These are phyloP conservation scores for Candida endomychidarum DNA, from an alignment of 805 yeast genomes.

Conservation along the genomic window DNA sequence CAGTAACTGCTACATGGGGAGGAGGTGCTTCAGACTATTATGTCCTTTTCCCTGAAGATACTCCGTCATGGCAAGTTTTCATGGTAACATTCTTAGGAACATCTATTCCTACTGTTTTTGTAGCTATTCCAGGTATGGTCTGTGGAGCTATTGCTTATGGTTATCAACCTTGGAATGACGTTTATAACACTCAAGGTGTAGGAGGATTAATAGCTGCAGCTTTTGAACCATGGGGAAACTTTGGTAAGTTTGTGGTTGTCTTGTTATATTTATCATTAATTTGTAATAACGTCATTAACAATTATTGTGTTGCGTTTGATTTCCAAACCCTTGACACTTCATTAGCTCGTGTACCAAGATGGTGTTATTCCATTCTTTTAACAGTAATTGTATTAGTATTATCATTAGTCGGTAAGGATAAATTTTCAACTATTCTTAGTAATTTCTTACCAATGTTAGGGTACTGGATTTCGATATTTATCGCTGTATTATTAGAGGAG, in stretches of 20 bases:
- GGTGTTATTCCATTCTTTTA: constrained; percentile 36
- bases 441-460: constrained; percentile 90
- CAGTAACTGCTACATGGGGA: constrained; percentile 82
- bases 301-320: constrained; percentile 85
- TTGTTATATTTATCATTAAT: constrained; percentile 83
- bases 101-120: constrained; percentile 65
- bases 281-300: constrained; percentile 89
- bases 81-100: constrained; percentile 63
- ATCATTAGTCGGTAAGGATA: constrained; percentile 77
- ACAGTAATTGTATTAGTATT: constrained; percentile 43
- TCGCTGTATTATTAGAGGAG: constrained; percentile 72
- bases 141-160: constrained; percentile 60
- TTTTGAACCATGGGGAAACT: constrained; percentile 51
- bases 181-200: constrained; percentile 28
- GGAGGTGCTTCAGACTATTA: constrained; percentile 92
- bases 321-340: constrained; percentile 82
- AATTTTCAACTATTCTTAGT: constrained; percentile 68
- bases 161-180: constrained; percentile 32
- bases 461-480: constrained; percentile 86
- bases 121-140: constrained; percentile 83
- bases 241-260: constrained; percentile 88
- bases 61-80: constrained; percentile 60
- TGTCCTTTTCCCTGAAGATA: constrained; percentile 72
- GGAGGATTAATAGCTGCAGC: constrained; percentile 74
- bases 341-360: constrained; percentile 74